Evolutionary conservation across 1,284 basidiomycete genomes (phyloP).

Genomic region (Rhodotorula sp.): DNA sequence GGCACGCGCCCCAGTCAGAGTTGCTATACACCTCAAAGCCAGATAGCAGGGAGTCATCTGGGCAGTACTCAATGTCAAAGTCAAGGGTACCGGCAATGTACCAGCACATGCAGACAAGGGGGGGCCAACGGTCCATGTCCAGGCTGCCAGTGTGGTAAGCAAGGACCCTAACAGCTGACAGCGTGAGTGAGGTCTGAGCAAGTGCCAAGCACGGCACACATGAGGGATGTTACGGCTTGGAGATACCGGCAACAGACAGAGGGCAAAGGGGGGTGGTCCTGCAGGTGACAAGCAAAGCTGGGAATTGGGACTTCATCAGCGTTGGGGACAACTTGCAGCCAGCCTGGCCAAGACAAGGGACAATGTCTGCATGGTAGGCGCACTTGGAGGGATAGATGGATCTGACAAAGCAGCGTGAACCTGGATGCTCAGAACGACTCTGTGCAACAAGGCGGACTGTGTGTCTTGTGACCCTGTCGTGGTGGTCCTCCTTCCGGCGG

Average conservation of each 20-base stretch:
- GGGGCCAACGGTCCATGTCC: conserved; percentile 41
- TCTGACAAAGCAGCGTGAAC: conserved; percentile 46
- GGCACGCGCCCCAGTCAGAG: conserved; percentile 40
- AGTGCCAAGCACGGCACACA: conserved; percentile 48
- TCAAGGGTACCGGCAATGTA: conserved; percentile 49
- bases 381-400: conserved; percentile 49
- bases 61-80: conserved; percentile 35
- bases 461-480: conserved; percentile 47
- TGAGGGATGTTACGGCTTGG: conserved; percentile 46
- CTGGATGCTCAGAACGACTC: conserved; percentile 55
- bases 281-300: background rate
- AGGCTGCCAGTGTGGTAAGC: conserved; percentile 47
- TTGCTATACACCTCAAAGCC: conserved; percentile 13
- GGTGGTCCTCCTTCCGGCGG: conserved; percentile 50
- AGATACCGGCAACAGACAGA: conserved; percentile 5
- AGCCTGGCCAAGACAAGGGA: conserved; percentile 49
- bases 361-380: conserved; percentile 51
- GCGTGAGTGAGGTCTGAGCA: conserved; percentile 50
- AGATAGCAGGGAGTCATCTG: conserved; percentile 4
- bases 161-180: conserved; percentile 42
- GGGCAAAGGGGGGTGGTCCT: background rate
- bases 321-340: conserved; percentile 50
- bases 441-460: conserved; percentile 55
- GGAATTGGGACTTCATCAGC: conserved; percentile 26
- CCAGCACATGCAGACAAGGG: conserved; percentile 46